Evolutionary conservation across 306 rosid species (phyloP).

Genomic region (Gastrolobium villosum): DNA sequence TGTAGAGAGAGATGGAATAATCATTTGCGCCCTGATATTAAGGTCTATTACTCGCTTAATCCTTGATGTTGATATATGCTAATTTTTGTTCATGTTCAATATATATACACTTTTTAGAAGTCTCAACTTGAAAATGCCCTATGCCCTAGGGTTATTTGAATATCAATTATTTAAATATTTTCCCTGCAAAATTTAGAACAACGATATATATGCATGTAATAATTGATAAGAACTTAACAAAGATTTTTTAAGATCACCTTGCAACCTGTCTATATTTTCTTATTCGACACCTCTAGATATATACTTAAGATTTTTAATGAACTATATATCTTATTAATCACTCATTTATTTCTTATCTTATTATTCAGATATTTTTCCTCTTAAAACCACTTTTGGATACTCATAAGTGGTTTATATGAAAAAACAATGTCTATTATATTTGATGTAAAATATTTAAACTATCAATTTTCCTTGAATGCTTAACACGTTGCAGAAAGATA

Average conservation of each 20-base stretch:
- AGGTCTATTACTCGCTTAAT: constrained; percentile 55
- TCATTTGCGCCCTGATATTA: constrained; percentile 75
- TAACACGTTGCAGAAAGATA: constrained; percentile 57
- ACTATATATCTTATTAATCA: not conserved
- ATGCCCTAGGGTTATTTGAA: not conserved
- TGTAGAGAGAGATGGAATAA: too few relatives aligned
- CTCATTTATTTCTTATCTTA: not conserved
- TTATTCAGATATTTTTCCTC: not conserved
- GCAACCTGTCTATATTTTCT: constrained; percentile 2
- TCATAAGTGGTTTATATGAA: not conserved
- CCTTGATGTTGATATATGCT: not conserved
- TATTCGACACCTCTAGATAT: not conserved
- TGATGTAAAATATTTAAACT: not conserved
- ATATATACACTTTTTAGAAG: not conserved
- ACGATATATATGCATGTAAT: not conserved
- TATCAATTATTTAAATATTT: not conserved
- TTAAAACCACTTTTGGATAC: constrained; percentile 13
- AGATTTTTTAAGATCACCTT: constrained; percentile 8
- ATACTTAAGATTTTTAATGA: constrained; percentile 11
- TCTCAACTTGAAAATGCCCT: not conserved
- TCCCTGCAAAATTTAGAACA: not conserved
- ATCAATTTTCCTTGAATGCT: not conserved
- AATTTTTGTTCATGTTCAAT: not conserved
- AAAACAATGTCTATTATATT: not conserved
- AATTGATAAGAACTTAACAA: not conserved